Conservation (phyloP, 2,329 filamentous ascomycete genomes). For the Pseudopyricularia javanii region DNA sequence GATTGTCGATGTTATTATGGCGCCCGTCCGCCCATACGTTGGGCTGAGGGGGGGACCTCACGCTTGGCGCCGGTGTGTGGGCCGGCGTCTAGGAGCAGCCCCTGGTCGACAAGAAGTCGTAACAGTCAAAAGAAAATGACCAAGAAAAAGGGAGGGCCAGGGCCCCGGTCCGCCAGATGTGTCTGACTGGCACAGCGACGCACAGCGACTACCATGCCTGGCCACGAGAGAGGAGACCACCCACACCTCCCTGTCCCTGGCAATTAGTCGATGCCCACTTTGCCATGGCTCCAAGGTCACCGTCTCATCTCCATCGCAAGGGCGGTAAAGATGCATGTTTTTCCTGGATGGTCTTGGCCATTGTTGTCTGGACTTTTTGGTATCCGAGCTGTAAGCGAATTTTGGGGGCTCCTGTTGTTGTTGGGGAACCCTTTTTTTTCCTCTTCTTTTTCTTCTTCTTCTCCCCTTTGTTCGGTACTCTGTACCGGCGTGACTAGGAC, state of each 20-base stretch:
- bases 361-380: not conserved
- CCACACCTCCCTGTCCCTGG: not conserved
- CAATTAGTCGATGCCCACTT: not conserved
- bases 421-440: not conserved
- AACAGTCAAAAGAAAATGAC: not conserved
- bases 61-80: not conserved
- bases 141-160: not conserved
- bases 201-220: no score
- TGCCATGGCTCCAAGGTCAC: not conserved
- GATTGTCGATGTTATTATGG: slow-evolving; percentile 26
- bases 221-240: not conserved
- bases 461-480: not conserved
- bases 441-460: not conserved
- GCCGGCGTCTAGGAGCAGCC: not conserved
- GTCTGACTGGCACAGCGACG: no score
- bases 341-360: not conserved
- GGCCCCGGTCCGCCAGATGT: not conserved
- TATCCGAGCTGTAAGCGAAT: no score
- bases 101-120: not conserved
- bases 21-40: slow-evolving; percentile 7
- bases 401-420: no score
- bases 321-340: not conserved
- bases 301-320: not conserved
- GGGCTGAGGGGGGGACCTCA: not conserved
- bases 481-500: no score